Base-by-base conservation (phyloP, 495 filamentous ascomycete species). In the Platismatia glauca region DNA sequence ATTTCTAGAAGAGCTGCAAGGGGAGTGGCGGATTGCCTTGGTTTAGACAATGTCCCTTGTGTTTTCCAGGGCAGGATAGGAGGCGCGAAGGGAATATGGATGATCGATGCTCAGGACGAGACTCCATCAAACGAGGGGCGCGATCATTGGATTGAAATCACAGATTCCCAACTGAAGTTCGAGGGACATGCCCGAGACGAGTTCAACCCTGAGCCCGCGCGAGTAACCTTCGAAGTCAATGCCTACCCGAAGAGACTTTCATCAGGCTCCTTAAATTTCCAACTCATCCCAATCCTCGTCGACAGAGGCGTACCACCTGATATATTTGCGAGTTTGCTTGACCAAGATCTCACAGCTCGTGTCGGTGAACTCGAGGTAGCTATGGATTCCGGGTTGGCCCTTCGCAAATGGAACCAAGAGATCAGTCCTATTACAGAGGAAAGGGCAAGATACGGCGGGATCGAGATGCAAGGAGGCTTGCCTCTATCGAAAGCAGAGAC, bases 31-130 rank as follows among this genome's bases (percentile, higher is more conserved):
- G 76, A 85, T 39, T 67, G 69, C 3, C 76, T 92, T 38, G 82
- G 83, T 0, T 76, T 91, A 8, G 67, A 77, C 0, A 77, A 79
- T 46, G 79, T 86, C 0, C 90, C 92, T 0, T 87, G 86, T 60
- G 83, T 79, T 9, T 87, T 95, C 58, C 93, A 97, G 74, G 93
- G 79, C 15, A 79, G 93, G 46, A 84, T 97, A 64, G 88, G 86
- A 4, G 85, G 88, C 8, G 89, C 90, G 1, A 97, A 97, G 72
- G 94, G 94, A 4, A 75, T 97, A 46, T 97, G 93, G 92, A 83
- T 92, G 73, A 78, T 93, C 20, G 84, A 87, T 65, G 77, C 77
- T 12, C 71, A 71, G 3, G 68, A 75, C 50, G 73, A 76, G 59
- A 46, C 74, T 61, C 9, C 76, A 80, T 62, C 70, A 70, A 5